Base-by-base conservation (phyloP, 108 stramenopile genomes). In the Stephanodiscus minutulus region DNA sequence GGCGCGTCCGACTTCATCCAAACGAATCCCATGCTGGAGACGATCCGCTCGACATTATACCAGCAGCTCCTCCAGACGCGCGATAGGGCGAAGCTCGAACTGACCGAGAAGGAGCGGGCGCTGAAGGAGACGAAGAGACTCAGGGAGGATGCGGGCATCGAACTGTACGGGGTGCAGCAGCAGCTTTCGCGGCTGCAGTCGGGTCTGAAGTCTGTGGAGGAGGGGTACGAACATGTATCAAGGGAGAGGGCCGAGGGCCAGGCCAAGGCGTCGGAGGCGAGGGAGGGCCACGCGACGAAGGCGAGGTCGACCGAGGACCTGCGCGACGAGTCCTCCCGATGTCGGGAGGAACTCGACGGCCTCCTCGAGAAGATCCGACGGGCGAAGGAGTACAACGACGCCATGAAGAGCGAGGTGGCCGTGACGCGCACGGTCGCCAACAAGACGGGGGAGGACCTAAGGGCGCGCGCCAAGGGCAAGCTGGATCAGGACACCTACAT, bases 81-180 rank as follows among this genome's bases (percentile, higher is more conserved):
- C 25, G 86, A 89, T 53, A 77, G 88, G n/a, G 63, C 88, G n/a
- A 72, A 63, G 31, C 57, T 67, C 39, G 86, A 88, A 65, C 53
- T 91, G 28, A 56, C 50, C 5, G 90, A 95, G 31, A 72, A 86
- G 68, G 72, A 83, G 20, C 83, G 86, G 24, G 62, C 53, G 24
- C 43, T 75, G 3, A 49, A 59, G 41, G 39, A 53, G 15, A 31
- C 56, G 17, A 81, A 79, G 35, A 11, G 63, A 61, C 58, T 39
- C 8, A 73, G 93, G 8, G 91, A 94, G 60, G 79, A 77, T 50
- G 74, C 84, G 9, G 93, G 91, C 33, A 89, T 93, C 24, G 80
- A 88, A 60, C 72, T 95, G 7, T 89, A 95, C 56, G 85, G 85
- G 5, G 66, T 93, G 71, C 94, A 95, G 64, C 91, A 93, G 56